Conservation (phyloP, 441 rosid species). For the Eruca vesicaria region DNA sequence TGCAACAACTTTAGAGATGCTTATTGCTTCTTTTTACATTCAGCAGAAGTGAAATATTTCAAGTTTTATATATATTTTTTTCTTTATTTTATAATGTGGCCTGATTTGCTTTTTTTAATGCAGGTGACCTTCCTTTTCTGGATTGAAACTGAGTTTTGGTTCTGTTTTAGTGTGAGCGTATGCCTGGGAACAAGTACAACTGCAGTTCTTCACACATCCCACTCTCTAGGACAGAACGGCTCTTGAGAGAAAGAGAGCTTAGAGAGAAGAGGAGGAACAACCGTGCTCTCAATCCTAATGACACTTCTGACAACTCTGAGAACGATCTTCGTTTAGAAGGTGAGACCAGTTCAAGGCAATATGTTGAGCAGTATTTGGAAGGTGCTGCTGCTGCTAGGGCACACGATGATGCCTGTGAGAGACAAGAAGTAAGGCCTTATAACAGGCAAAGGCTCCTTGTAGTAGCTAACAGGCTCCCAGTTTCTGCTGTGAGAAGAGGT, state of each 20-base stretch:
- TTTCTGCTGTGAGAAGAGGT: slow-evolving; percentile 94
- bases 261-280: slow-evolving; percentile 68
- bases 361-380: slow-evolving; percentile 68
- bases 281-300: slow-evolving; percentile 52
- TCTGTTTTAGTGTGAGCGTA: slow-evolving; percentile 55
- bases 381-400: slow-evolving; percentile 55
- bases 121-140: slow-evolving; percentile 42
- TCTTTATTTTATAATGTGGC: slow-evolving; percentile 25
- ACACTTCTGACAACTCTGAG: slow-evolving; percentile 52
- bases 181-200: slow-evolving; percentile 96
- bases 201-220: slow-evolving; percentile 54
- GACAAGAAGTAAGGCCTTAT: slow-evolving; percentile 64
- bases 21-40: no score
- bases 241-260: slow-evolving; percentile 66
- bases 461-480: slow-evolving; percentile 97
- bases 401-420: slow-evolving; percentile 54
- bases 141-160: slow-evolving; percentile 38
- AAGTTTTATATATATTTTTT: neutral
- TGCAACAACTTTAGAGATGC: slow-evolving; percentile 26
- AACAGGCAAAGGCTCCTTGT: slow-evolving; percentile 84
- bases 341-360: slow-evolving; percentile 51
- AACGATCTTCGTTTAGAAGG: slow-evolving; percentile 51
- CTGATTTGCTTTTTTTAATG: slow-evolving; percentile 39
- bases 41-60: slow-evolving; percentile 33
- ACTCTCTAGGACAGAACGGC: slow-evolving; percentile 68